These are phyloP conservation scores for Cercospora janseana DNA, from an alignment of 2,329 filamentous ascomycete genomes.

Conservation along the genomic window DNA sequence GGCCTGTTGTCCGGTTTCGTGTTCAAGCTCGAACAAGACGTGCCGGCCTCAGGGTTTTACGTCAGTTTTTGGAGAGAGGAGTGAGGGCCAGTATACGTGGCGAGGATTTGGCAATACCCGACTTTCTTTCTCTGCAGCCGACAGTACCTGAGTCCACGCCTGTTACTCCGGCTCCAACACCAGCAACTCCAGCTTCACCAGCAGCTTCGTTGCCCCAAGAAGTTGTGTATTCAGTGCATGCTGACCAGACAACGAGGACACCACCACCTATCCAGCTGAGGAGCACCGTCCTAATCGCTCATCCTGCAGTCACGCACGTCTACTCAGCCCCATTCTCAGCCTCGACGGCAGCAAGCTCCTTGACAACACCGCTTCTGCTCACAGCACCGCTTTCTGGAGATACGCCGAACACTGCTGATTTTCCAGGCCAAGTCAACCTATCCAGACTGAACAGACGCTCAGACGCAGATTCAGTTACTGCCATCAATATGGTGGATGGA, in stretches of 20 bases:
- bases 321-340: not conserved
- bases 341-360: not conserved
- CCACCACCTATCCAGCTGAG: not conserved
- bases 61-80: not conserved
- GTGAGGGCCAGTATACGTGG: not conserved
- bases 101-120: not conserved
- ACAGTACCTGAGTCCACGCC: too few relatives aligned
- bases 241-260: not conserved
- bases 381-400: too few relatives aligned
- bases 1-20: not conserved
- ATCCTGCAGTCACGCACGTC: not conserved
- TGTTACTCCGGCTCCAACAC: not conserved
- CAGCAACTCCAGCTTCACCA: not conserved
- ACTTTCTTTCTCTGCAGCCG: too few relatives aligned
- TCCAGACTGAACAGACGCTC: not conserved
- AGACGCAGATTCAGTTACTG: not conserved
- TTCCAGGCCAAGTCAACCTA: conserved; percentile 17
- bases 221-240: not conserved
- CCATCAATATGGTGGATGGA: not conserved
- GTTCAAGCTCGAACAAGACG: not conserved
- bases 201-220: not conserved
- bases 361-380: not conserved
- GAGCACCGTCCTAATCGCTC: not conserved
- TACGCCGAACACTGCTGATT: conserved; percentile 8
- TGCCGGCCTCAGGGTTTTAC: not conserved